Evolutionary conservation across 2,329 filamentous ascomycete species (phyloP).

Genomic region (Pseudogymnoascus sp.): DNA sequence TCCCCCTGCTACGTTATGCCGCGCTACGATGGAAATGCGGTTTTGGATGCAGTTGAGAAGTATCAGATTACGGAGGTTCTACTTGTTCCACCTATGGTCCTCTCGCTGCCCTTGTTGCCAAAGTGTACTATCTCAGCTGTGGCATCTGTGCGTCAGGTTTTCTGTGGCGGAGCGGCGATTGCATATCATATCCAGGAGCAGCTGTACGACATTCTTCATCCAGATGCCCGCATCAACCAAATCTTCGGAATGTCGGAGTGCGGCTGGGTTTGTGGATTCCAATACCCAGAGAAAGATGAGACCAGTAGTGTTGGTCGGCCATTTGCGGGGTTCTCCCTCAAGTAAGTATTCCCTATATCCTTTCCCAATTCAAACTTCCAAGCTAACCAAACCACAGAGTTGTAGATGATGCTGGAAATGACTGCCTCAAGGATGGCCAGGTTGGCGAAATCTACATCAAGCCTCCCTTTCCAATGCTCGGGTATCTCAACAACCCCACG

Average conservation of each 20-base stretch:
- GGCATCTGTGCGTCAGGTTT: conserved; percentile 35
- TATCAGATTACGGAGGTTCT: conserved; percentile 59
- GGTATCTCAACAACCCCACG: conserved; percentile 30
- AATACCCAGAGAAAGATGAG: conserved; percentile 29
- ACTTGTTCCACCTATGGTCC: conserved; percentile 68
- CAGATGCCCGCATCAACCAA: conserved; percentile 36
- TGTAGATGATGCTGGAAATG: conserved; percentile 21
- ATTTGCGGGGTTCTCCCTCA: conserved; percentile 32
- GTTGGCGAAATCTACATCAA: conserved; percentile 22
- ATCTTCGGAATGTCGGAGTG: conserved; percentile 50
- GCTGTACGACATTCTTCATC: conserved; percentile 34
- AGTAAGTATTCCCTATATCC: conserved; percentile 15
- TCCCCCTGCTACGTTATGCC: conserved; percentile 69
- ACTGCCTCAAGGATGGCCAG: conserved; percentile 25
- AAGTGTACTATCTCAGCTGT: conserved; percentile 33
- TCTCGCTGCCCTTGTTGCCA: conserved; percentile 41
- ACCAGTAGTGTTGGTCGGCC: conserved; percentile 41
- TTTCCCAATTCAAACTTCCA: not conserved
- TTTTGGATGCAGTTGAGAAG: conserved; percentile 59
- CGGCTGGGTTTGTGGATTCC: conserved; percentile 36
- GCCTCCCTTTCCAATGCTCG: conserved; percentile 28
- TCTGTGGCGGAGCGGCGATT: conserved; percentile 42
- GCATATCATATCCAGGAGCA: conserved; percentile 33
- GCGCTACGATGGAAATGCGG: conserved; percentile 64
- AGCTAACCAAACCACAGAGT: conserved; percentile 14